Percentiles rank a stretch among this genome's conserved stretches.
phyloP scores from a whole-genome alignment of 2,329 filamentous ascomycete species.

The Raffaelea ambrosiae region DNA sequence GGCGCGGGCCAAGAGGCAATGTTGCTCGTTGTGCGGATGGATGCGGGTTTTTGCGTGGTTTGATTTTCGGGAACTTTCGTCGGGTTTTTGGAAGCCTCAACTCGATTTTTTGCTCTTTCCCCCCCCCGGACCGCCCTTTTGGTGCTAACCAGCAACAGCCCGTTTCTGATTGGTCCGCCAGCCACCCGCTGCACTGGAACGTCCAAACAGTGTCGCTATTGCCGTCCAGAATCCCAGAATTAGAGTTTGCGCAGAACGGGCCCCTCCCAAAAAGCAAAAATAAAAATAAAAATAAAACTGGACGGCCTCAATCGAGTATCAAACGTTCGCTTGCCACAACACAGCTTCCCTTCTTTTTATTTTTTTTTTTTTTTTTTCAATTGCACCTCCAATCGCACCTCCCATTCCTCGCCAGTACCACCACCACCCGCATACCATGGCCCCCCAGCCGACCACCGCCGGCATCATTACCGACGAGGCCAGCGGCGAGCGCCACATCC shows the following conservation, averaged over 20 bases:
- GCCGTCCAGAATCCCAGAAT: no score
- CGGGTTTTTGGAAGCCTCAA: conserved; percentile 10
- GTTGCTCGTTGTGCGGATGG: neutral
- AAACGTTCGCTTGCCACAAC: no score
- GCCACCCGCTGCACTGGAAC: no score
- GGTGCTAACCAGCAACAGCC: conserved; percentile 15
- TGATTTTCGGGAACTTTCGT: conserved; percentile 16
- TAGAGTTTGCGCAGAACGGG: no score
- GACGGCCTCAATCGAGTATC: no score
- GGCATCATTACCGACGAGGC: conserved; percentile 69
- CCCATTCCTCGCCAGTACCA: neutral
- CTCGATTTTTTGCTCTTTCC: conserved; percentile 4
- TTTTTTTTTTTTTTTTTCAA: no score
- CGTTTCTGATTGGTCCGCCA: conserved; percentile 24
- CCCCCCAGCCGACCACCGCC: conserved; percentile 33
- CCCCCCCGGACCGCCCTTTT: neutral
- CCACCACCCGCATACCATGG: neutral
- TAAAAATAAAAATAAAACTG: no score
- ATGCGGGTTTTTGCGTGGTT: conserved; percentile 14
- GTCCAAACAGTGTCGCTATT: no score
- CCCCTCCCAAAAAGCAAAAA: no score
- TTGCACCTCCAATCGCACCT: no score
- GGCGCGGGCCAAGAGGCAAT: neutral
- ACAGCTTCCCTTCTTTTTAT: no score
- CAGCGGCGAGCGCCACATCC: conserved; percentile 81